Base-by-base conservation (phyloP, 768 basidiomycete genomes). In the Tricholoma saponaceum region DNA sequence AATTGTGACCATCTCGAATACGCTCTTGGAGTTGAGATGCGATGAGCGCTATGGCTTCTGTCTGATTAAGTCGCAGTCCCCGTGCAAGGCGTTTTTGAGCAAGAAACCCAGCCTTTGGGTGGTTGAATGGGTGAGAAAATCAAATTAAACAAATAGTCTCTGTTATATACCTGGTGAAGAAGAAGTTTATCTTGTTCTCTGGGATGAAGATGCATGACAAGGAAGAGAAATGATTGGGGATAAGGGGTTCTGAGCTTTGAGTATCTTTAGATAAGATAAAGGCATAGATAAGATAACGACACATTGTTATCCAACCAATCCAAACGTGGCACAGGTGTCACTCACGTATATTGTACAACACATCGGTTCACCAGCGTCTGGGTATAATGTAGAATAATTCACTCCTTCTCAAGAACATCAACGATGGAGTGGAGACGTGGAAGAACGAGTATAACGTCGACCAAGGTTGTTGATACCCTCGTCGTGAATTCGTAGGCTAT, bases 81-180 rank as follows among this genome's bases (percentile, higher is more conserved):
- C 97, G 83, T 4, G 96, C 96, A 14, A 99, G 85, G 39, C 97
- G 89, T 66, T 93, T 89, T 73, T 98, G 96, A 1, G 97, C 94
- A 16, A 98, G 83, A 60, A 82, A 85, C 22, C 97, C 97, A 25
- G 87, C 84, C 87, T 93, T n/a, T 64, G 50, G 23, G 41, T 26
- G 5, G 10, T 43, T 18, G 46, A 53, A 54, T 23, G 32, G 37
- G 32, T 39, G 13, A 41, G 58, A 22, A 26, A 25, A 26, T 50
- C 28, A 54, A 50, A 49, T 43, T 32, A 53, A 43, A 33, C 39
- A 30, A 30, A n/a, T n/a, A 35, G n/a, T 26, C 37, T 26, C 12
- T 37, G 35, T 25, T 18, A 52, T 60, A 33, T 62, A 79, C 79
- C 78, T 91, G 88, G 67, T 89, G 87, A 23, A 94, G 78, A 26